phyloP scores from a whole-genome alignment of 2,329 filamentous ascomycete genomes.

The Epichloe typhina region DNA sequence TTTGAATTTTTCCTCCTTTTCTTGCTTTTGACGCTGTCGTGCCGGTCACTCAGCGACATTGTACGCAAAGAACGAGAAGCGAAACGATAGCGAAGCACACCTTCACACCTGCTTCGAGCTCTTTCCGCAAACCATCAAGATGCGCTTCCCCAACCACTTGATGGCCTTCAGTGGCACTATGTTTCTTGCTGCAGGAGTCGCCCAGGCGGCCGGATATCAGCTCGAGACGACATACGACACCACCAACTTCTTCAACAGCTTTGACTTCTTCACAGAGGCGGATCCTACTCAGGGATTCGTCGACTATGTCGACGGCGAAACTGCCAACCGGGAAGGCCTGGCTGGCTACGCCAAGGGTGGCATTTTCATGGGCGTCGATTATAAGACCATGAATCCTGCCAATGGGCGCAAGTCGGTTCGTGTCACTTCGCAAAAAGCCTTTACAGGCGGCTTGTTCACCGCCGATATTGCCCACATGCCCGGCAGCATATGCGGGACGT shows the following conservation, averaged over 20 bases:
- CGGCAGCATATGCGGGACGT: slow-evolving; percentile 55
- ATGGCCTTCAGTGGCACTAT: slow-evolving; percentile 16
- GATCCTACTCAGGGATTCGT: slow-evolving; percentile 72
- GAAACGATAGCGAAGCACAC: not conserved
- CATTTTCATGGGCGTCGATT: slow-evolving; percentile 60
- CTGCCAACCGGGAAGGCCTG: slow-evolving; percentile 44
- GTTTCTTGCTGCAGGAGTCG: slow-evolving; percentile 14
- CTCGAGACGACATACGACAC: slow-evolving; percentile 35
- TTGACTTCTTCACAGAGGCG: slow-evolving; percentile 38
- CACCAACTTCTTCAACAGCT: slow-evolving; percentile 42
- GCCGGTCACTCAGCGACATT: slow-evolving; percentile 9
- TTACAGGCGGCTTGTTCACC: slow-evolving; percentile 57
- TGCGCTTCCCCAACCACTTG: slow-evolving; percentile 12
- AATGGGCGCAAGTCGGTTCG: slow-evolving; percentile 58
- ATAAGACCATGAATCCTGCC: slow-evolving; percentile 37
- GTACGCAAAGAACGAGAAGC: not conserved
- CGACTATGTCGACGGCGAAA: slow-evolving; percentile 46
- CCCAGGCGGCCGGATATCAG: slow-evolving; percentile 25
- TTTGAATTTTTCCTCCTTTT: not conserved
- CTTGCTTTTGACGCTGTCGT: slow-evolving; percentile 4
- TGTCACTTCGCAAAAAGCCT: slow-evolving; percentile 51
- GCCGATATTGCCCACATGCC: slow-evolving; percentile 68
- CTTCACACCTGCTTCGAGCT: not conserved
- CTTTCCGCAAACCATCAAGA: slow-evolving; percentile 1
- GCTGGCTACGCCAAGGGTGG: slow-evolving; percentile 41